phyloP scores from a whole-genome alignment of 768 basidiomycete species.

The Boletus sensibilis region DNA sequence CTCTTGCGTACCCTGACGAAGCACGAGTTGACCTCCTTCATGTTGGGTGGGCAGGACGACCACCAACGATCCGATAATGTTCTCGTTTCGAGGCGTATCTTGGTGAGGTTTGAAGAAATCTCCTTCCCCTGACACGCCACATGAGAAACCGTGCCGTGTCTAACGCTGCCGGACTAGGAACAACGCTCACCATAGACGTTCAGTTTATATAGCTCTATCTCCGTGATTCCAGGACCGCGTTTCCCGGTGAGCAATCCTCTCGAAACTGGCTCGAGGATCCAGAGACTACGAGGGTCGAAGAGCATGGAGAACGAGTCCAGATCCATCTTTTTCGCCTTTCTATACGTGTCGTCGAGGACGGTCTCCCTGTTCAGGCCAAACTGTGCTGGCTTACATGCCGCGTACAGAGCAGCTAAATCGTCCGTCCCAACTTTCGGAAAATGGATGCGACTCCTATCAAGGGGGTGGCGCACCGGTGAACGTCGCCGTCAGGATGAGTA shows the following conservation, averaged over 20 bases:
- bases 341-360: conserved; percentile 13
- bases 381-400: not conserved
- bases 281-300: not conserved
- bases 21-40: conserved; percentile 4
- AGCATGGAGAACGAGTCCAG: conserved; percentile 28
- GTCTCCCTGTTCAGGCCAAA: not conserved
- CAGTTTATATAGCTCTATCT: conserved; percentile 42
- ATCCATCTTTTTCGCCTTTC: conserved; percentile 48
- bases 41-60: conserved; percentile 43
- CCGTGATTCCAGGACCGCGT: not conserved
- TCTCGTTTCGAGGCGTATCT: conserved; percentile 38
- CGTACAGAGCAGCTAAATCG: not conserved
- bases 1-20: not conserved
- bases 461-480: not conserved
- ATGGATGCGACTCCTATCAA: not conserved
- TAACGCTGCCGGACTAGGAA: not conserved
- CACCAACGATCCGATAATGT: conserved; percentile 54
- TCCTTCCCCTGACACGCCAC: not conserved
- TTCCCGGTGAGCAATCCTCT: not conserved
- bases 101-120: conserved; percentile 6
- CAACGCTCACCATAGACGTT: conserved; percentile 43
- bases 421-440: not conserved
- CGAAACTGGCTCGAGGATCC: not conserved
- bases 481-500: not conserved
- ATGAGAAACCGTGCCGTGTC: not conserved